Base-by-base conservation (phyloP, 2,329 filamentous ascomycete genomes). In the Pseudonectria buxi region DNA sequence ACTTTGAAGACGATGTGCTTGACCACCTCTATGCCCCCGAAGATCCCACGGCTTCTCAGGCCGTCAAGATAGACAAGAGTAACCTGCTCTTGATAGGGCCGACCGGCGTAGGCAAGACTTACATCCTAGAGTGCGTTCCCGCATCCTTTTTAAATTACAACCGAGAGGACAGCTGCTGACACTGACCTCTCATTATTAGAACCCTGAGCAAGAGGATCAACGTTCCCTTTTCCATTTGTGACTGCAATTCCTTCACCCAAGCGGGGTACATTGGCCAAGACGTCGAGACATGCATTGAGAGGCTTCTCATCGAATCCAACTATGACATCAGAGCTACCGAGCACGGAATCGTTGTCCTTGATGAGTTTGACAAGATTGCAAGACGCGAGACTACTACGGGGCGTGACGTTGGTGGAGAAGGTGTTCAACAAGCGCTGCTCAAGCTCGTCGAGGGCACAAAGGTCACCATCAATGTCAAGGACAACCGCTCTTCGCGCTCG, bases 231-330 rank as follows among this genome's bases (percentile, higher is more conserved):
- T 88, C 86, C 43, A 95, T 95, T 62, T 90, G 86, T 42, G 90
- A 96, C 61, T 96, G 90, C 61, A 95, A 92, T 33, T 86, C 89
- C 6, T 88, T 96, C 45, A 96, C 90, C 0, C 90, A 95, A 63
- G 90, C 90, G 4, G 90, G 92, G 16, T 98, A 98, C 53, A 95
- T 98, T 48, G 92, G 92, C 22, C 90, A 96, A 56, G 92, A 98
- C 56, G 90, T 90, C n/a, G 92, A 98, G 57, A 82, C 86, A 1
- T 95, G 90, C 51, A 87, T 98, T 27, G 87, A 95, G 54, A 76
- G 92, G 29, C 71, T 98, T 16, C 71, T 98, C 9, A 85, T 94
- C 36, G 88, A 94, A 40, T 81, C 90, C 7, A 90, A 94, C 57
- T 94, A 94, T 59, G 85, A 94, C 49, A 77, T 92, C 18, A 78